Base-by-base conservation (phyloP, 202 grass and related monocot species). In the Setaria italica region DNA sequence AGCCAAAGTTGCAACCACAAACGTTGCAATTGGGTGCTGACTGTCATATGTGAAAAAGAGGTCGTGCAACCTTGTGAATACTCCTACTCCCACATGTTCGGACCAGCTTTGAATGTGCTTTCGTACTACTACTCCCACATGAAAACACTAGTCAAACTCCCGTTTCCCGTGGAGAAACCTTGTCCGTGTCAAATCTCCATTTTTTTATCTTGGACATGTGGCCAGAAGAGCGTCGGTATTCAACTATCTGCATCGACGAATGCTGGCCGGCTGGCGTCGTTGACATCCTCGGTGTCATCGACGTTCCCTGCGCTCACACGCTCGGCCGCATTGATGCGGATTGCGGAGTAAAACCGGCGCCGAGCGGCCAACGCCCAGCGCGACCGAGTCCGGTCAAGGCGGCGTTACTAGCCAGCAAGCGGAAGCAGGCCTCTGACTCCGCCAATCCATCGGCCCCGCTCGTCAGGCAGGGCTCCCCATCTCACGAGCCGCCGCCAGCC, bases 241-340 rank as follows among this genome's bases (percentile, higher is more conserved):
- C 59, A 5, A 72, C 29, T 72, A 17, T 30, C 48, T 34, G 13
- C 47, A 10, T 34, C 47, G 21, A 53, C 6, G 47, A 75, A 57
- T 11, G 9, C 51, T 76, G 33, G 51, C 51, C 17, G 51, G 72
- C 34, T 2, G 1, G 17, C 9, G 15, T 1, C 72, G 30, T 55
- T 55, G 30, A 54, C 72, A 35, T 55, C 57, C 56, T 63, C 57
- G 58, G 35, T 78, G 57, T 48, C 76, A 49, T 50, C 76, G 43
- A 65, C 59, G 58, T 32, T 78, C 2, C 41, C 7, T 2, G 54
- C 56, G 3, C 20, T 76, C 55, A 16, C 55, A 1, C 75, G 56
- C n/a, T 16, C 11, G 13, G 5, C 0, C 59, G 59, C 76, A 79
- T 79, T 67, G 77, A 67, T 53, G 62, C 77, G 46, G 43, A 48